These are phyloP conservation scores for Flaveria robusta DNA, from an alignment of 129 eudicot species.

Conservation along the genomic window DNA sequence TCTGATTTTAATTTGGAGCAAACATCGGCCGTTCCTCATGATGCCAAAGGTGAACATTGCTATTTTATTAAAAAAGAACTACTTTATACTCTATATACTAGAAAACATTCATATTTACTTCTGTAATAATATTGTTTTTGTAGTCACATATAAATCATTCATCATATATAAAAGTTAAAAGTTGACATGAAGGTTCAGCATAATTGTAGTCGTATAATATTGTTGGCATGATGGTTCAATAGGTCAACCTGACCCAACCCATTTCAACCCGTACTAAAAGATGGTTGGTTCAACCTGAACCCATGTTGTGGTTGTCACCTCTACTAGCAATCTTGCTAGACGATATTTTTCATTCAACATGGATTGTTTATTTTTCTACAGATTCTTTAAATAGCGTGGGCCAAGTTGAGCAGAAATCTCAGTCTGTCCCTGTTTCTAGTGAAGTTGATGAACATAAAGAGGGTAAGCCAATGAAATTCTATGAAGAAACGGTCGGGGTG, in stretches of 20 bases:
- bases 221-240: not conserved
- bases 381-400: constrained; percentile 46
- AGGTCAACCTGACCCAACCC: not conserved
- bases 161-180: not conserved
- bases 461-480: constrained; percentile 71
- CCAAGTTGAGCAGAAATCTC: constrained; percentile 48
- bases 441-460: constrained; percentile 51
- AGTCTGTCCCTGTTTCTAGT: constrained; percentile 31
- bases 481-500: constrained; percentile 51
- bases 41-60: constrained; percentile 36
- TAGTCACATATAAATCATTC: not conserved
- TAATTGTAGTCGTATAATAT: not conserved
- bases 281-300: not conserved
- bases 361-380: constrained; percentile 16
- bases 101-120: not conserved
- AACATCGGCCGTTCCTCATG: constrained; percentile 23
- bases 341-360: not conserved
- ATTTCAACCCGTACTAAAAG: not conserved
- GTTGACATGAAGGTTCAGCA: not conserved
- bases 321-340: constrained; percentile 1
- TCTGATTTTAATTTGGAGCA: constrained; percentile 41
- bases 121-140: not conserved
- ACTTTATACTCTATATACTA: not conserved
- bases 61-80: constrained; percentile 10
- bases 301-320: not conserved